Evolutionary conservation across 2,329 filamentous ascomycete species (phyloP).

Genomic region (Fusarium kyushuense): DNA sequence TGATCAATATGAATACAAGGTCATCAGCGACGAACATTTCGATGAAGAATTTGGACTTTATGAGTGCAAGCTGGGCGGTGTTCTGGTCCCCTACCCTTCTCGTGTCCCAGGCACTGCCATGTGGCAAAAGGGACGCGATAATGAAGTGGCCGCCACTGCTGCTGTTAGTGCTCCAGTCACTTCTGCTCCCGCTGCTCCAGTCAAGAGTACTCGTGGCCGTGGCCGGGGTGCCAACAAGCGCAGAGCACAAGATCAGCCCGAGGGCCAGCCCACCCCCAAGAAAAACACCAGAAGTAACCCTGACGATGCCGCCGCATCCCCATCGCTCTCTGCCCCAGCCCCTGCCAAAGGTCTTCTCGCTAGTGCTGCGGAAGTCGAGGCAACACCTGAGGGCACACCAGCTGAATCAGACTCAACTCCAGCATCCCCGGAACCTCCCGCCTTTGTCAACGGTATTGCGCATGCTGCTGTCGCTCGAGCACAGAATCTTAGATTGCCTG

Average conservation of each 20-base stretch:
- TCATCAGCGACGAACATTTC: constrained; percentile 59
- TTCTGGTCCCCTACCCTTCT: constrained; percentile 60
- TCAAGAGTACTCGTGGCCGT: constrained; percentile 49
- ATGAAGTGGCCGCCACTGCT: constrained; percentile 54
- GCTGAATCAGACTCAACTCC: constrained; percentile 54
- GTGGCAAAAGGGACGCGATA: constrained; percentile 54
- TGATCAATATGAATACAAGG: constrained; percentile 60
- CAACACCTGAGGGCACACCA: constrained; percentile 52
- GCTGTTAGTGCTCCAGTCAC: constrained; percentile 45
- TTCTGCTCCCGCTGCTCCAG: constrained; percentile 45
- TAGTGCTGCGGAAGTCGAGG: constrained; percentile 54
- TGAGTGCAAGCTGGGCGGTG: constrained; percentile 55
- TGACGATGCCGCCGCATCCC: constrained; percentile 48
- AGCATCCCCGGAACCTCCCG: constrained; percentile 53
- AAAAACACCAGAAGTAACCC: constrained; percentile 55
- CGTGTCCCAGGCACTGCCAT: constrained; percentile 58
- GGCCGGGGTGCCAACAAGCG: constrained; percentile 59
- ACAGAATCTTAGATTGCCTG: constrained; percentile 47
- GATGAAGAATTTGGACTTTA: constrained; percentile 59
- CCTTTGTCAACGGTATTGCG: constrained; percentile 46
- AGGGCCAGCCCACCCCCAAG: constrained; percentile 64
- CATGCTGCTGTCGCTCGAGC: constrained; percentile 44
- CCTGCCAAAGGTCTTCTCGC: constrained; percentile 57
- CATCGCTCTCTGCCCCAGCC: constrained; percentile 47
- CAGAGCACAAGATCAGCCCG: constrained; percentile 62